Base-by-base conservation (phyloP, 2,329 filamentous ascomycete species). In the Ophiostoma triangulosporum region DNA sequence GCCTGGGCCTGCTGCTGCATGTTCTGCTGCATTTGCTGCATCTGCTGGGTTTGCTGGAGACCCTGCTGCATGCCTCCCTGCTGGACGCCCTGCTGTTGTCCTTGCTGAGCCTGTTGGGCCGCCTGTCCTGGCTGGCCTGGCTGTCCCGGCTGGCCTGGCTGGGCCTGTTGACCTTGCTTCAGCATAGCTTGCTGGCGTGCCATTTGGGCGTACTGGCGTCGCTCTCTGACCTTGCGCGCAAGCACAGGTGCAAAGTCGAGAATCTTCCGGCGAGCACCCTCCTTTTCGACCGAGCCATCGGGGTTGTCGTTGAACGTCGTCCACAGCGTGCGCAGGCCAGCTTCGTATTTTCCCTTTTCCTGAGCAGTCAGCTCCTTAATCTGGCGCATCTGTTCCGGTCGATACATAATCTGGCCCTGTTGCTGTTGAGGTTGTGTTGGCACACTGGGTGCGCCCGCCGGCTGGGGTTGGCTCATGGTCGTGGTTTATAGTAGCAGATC, bases 221-320 rank as follows among this genome's bases (percentile, higher is more conserved):
- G 49, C 29, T 59, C 60, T 14, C 55, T 51, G 12, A 62, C 52
- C 29, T 62, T 62, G 12, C 54, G 56, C 0, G 50, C 38, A 2
- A 84, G 69, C 65, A 78, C 80, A 43, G 71, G 71, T 0, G 79
- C 78, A 61, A 84, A 83, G 8, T 83, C 78, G 6, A 68, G 64
- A 22, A 84, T 76, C 65, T 81, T 83, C 38, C 72, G 70, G 57
- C 73, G 74, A 0, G 80, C 78, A 0, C 69, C 67, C 24, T 70
- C 64, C 46, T 81, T 73, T 22, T 75, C 70, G 0, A 61, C 60
- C 3, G 75, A 76, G 22, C 75, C 74, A 1, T 70, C 67, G 0
- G 72, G 64, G 0, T 69, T 65, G 20, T 69, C 72, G 55, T 76
- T 73, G 46, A 76, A 72, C 38, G 76, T 70, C 22, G 66, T 69